Percentiles rank a stretch among this genome's conserved stretches.
Conservation (phyloP, 1,139 yeast species). For the Barnettozyma hawaiiensis region DNA sequence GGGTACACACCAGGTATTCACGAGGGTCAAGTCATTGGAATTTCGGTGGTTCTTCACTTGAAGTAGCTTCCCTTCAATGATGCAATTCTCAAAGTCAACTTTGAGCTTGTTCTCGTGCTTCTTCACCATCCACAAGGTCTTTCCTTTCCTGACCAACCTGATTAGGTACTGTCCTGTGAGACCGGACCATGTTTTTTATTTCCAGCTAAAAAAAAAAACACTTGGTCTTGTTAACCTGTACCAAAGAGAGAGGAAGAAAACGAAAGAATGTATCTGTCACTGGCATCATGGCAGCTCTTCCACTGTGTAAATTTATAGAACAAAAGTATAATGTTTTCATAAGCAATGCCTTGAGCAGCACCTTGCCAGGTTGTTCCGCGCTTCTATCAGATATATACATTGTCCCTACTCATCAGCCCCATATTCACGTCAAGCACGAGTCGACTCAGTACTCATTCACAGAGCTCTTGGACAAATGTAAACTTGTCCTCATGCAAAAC, state of each 20-base stretch:
- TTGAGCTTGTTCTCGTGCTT: slow-evolving; percentile 28
- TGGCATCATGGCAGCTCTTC: background rate
- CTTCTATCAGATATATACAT: background rate
- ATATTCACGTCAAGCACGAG: background rate
- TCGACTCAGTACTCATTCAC: background rate
- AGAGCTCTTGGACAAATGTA: slow-evolving; percentile 24
- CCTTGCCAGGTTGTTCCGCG: background rate
- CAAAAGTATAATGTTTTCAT: background rate
- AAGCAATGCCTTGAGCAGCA: background rate
- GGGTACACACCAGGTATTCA: slow-evolving; percentile 52
- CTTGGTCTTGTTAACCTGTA: no score
- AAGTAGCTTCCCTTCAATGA: slow-evolving; percentile 42
- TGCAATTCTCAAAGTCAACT: slow-evolving; percentile 45
- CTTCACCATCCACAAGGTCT: slow-evolving; percentile 29
- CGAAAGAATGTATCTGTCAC: background rate
- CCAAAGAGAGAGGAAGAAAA: background rate
- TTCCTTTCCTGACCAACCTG: no score
- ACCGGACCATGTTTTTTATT: no score
- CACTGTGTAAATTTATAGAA: background rate
- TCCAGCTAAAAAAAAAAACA: no score
- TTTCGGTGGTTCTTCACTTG: slow-evolving; percentile 38
- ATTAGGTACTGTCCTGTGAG: no score
- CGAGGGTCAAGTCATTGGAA: slow-evolving; percentile 32
- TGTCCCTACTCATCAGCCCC: background rate
- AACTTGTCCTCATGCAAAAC: slow-evolving; percentile 13